Percentiles rank a stretch among this genome's conserved stretches.
Evolutionary conservation across 2,329 filamentous ascomycete genomes (phyloP).

Genomic region (Byssothecium circinans): DNA sequence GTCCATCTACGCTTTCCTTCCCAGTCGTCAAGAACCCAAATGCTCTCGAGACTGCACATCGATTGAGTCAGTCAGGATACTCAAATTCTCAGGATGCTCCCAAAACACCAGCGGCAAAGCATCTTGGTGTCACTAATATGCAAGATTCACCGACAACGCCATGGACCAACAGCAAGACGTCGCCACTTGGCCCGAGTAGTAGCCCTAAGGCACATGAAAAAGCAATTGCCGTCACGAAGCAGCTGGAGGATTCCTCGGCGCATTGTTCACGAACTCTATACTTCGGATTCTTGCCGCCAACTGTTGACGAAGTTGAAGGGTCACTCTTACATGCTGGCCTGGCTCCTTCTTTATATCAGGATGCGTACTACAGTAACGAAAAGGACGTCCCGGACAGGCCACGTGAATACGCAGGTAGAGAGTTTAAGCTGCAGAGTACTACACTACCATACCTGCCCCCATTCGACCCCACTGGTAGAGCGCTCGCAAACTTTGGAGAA

Average conservation of each 20-base stretch:
- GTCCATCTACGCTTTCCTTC: slow-evolving; percentile 61
- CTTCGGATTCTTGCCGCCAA: slow-evolving; percentile 47
- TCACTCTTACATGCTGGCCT: slow-evolving; percentile 62
- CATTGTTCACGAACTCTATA: slow-evolving; percentile 30
- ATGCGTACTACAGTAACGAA: slow-evolving; percentile 83
- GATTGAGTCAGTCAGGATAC: slow-evolving; percentile 67
- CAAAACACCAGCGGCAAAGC: slow-evolving; percentile 31
- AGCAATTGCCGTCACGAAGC: slow-evolving; percentile 18
- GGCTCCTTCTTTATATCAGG: slow-evolving; percentile 76
- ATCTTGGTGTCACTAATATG: slow-evolving; percentile 11
- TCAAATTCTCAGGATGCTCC: slow-evolving; percentile 49
- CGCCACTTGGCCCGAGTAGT: slow-evolving; percentile 17
- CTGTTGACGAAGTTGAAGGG: slow-evolving; percentile 50
- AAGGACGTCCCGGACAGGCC: slow-evolving; percentile 75
- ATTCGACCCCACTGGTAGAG: slow-evolving; percentile 68
- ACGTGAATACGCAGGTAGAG: slow-evolving; percentile 83
- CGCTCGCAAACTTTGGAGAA: slow-evolving; percentile 58
- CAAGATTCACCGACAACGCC: slow-evolving; percentile 32
- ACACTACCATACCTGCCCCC: slow-evolving; percentile 77
- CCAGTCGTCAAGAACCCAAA: slow-evolving; percentile 76
- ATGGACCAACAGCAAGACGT: slow-evolving; percentile 37
- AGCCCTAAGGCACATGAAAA: slow-evolving; percentile 19
- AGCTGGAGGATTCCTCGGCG: slow-evolving; percentile 21
- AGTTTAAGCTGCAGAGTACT: slow-evolving; percentile 76
- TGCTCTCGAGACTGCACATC: slow-evolving; percentile 63